Percentiles rank a stretch among this genome's conserved stretches.
Evolutionary conservation across 441 rosid species (phyloP).

Genomic region (Flueggea neowawraea): DNA sequence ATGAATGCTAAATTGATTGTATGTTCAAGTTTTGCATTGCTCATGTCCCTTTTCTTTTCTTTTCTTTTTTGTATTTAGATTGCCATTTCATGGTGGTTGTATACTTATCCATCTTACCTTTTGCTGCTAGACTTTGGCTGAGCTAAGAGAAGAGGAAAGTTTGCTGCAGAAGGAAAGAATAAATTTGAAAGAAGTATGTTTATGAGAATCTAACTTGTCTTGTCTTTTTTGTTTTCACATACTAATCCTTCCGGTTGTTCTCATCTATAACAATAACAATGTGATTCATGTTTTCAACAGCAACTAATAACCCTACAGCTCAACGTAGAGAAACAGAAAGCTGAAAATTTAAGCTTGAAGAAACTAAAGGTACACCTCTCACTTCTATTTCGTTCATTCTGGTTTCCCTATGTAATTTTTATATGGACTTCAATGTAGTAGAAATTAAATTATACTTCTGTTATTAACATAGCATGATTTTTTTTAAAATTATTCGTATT

Average conservation of each 20-base stretch:
- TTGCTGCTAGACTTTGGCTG: constrained; percentile 63
- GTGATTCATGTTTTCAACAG: constrained; percentile 26
- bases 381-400: neutral
- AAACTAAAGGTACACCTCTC: constrained; percentile 45
- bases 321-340: constrained; percentile 48
- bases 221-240: neutral
- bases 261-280: too few relatives aligned
- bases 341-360: constrained; percentile 53
- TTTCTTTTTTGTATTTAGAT: neutral
- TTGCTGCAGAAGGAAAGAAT: constrained; percentile 58
- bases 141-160: constrained; percentile 70
- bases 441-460: too few relatives aligned
- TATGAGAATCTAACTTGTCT: neutral
- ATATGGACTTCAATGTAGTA: too few relatives aligned
- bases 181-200: constrained; percentile 50
- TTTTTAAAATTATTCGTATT: too few relatives aligned
- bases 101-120: neutral
- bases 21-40: neutral
- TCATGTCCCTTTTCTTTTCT: too few relatives aligned
- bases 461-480: too few relatives aligned
- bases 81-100: neutral
- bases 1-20: too few relatives aligned
- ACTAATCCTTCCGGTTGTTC: neutral
- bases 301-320: constrained; percentile 38
- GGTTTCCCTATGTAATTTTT: too few relatives aligned